These are phyloP conservation scores for Stipa capillata DNA, from an alignment of 176 grass and related monocot genomes.

Conservation along the genomic window DNA sequence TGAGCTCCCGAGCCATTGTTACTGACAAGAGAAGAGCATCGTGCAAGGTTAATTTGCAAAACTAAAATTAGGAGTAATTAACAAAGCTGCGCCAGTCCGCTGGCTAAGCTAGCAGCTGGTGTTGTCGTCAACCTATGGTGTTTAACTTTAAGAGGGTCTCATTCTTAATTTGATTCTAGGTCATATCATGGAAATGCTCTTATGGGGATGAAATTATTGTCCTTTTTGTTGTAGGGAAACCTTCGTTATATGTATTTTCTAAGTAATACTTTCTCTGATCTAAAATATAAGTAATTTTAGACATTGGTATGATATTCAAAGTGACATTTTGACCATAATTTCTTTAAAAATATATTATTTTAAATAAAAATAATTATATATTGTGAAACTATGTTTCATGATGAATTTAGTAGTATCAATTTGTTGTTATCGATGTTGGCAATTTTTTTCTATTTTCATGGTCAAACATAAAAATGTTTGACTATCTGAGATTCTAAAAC, in stretches of 20 bases:
- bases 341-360: no score
- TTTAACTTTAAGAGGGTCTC: background rate
- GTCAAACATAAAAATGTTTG: no score
- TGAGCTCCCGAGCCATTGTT: background rate
- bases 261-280: no score
- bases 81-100: background rate
- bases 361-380: no score
- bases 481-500: no score
- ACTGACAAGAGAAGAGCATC: background rate
- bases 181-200: background rate
- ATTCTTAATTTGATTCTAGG: background rate
- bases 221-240: background rate
- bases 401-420: no score
- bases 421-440: no score
- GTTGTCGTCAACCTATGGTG: background rate
- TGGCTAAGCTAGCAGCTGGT: background rate
- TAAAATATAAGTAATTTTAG: no score
- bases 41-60: background rate
- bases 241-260: background rate
- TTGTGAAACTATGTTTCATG: no score
- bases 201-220: background rate
- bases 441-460: no score
- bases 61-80: background rate
- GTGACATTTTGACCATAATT: no score
- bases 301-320: no score